Evolutionary conservation across 2,329 filamentous ascomycete genomes (phyloP).

Genomic region (Fusarium robinianum): DNA sequence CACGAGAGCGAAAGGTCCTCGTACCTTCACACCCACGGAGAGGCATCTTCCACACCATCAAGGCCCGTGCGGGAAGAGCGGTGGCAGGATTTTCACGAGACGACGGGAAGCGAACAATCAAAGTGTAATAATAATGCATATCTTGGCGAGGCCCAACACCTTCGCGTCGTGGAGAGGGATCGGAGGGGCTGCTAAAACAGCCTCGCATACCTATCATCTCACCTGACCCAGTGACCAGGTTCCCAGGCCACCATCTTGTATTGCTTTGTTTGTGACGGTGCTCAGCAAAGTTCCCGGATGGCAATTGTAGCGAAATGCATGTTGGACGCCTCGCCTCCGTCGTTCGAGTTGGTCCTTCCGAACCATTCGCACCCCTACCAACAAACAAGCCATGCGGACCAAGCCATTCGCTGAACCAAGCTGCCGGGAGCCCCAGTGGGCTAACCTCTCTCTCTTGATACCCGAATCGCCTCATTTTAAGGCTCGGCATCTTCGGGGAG

Average conservation of each 20-base stretch:
- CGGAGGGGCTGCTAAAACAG: constrained; percentile 11
- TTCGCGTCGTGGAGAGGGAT: constrained; percentile 5
- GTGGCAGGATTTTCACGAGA: constrained; percentile 16
- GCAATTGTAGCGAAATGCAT: constrained; percentile 10
- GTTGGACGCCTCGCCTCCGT: too few species aligned
- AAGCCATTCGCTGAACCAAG: constrained; percentile 14
- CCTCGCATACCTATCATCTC: constrained; percentile 30
- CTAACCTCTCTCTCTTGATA: constrained; percentile 2
- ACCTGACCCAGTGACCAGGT: constrained; percentile 28
- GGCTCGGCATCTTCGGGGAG: constrained; percentile 11
- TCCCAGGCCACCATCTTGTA: not conserved
- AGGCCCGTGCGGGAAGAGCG: constrained; percentile 32
- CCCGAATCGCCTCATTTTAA: constrained; percentile 8
- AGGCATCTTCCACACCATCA: too few species aligned
- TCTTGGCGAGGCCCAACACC: constrained; percentile 14
- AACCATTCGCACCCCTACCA: too few species aligned
- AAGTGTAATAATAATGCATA: constrained; percentile 8
- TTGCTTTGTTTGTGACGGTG: not conserved
- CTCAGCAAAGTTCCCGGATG: too few species aligned
- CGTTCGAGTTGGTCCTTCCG: too few species aligned
- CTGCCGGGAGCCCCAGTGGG: constrained; percentile 11
- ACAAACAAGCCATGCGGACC: constrained; percentile 11
- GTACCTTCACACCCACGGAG: too few species aligned
- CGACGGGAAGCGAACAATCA: constrained; percentile 3
- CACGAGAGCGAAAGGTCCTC: too few species aligned